These are phyloP conservation scores for Fomitopsis pinicola DNA, from an alignment of 1,284 basidiomycete genomes.

Conservation along the genomic window DNA sequence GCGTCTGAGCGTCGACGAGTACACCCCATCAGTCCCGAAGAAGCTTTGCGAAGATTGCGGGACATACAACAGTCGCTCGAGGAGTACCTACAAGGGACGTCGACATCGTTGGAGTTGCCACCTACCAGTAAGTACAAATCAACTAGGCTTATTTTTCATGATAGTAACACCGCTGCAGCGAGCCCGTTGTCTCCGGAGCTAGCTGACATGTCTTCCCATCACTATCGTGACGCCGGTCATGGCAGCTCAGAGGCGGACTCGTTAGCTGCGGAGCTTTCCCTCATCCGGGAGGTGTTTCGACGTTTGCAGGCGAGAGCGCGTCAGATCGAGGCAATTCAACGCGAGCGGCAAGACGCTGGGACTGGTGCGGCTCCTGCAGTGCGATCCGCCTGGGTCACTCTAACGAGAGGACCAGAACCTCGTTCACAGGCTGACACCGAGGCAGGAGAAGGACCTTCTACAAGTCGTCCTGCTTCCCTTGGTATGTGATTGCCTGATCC, in stretches of 20 bases:
- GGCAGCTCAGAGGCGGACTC: not conserved
- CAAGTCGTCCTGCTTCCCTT: not conserved
- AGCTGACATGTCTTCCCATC: not conserved
- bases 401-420: not conserved
- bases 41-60: not conserved
- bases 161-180: not conserved
- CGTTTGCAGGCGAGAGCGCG: not conserved
- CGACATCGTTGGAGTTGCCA: not conserved
- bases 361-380: constrained; percentile 1
- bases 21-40: not conserved
- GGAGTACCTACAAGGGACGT: not conserved
- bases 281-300: not conserved
- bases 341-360: not conserved
- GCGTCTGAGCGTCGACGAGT: not conserved
- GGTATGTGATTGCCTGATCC: not conserved
- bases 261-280: not conserved
- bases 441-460: not conserved
- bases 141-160: not conserved
- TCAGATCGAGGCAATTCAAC: not conserved
- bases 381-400: constrained; percentile 1
- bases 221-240: not conserved
- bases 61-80: not conserved
- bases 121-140: not conserved
- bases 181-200: not conserved
- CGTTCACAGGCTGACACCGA: not conserved